These are phyloP conservation scores for Dunaliella sp. DNA, from an alignment of 139 green algal species.

Conservation along the genomic window DNA sequence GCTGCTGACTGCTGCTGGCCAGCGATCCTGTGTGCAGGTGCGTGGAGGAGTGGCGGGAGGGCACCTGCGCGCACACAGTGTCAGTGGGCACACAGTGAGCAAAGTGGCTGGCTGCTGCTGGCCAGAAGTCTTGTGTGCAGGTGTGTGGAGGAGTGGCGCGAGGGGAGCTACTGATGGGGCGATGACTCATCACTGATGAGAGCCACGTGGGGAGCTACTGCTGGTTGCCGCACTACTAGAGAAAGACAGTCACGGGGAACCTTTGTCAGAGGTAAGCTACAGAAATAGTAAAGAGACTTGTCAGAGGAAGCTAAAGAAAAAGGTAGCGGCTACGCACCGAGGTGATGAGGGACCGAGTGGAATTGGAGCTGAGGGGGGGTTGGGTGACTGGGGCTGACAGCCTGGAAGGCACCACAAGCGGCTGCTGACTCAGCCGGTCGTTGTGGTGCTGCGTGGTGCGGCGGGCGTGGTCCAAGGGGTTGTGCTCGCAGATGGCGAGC, in stretches of 20 bases:
- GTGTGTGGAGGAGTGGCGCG: background rate
- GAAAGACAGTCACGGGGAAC: too few species aligned
- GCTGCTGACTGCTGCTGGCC: background rate
- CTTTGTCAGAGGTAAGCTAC: too few species aligned
- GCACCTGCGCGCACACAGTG: background rate
- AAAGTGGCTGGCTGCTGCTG: background rate
- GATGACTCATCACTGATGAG: too few species aligned
- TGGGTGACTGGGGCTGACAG: background rate
- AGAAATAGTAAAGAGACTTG: too few species aligned
- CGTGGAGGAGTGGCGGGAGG: background rate
- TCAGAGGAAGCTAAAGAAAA: background rate
- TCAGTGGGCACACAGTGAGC: background rate
- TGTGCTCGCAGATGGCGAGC: constrained; percentile 65
- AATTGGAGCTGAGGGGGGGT: background rate
- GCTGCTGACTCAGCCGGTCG: background rate
- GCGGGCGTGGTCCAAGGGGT: constrained; percentile 3
- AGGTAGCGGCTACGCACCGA: background rate
- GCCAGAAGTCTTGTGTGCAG: background rate
- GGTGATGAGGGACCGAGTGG: background rate
- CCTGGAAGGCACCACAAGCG: background rate
- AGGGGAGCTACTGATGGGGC: background rate
- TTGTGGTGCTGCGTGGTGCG: background rate
- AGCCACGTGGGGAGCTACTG: too few species aligned
- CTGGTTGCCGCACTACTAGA: too few species aligned
- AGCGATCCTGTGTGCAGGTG: background rate